Evolutionary conservation across 495 filamentous ascomycete species (phyloP).

Genomic region (Penicillium pulvis): DNA sequence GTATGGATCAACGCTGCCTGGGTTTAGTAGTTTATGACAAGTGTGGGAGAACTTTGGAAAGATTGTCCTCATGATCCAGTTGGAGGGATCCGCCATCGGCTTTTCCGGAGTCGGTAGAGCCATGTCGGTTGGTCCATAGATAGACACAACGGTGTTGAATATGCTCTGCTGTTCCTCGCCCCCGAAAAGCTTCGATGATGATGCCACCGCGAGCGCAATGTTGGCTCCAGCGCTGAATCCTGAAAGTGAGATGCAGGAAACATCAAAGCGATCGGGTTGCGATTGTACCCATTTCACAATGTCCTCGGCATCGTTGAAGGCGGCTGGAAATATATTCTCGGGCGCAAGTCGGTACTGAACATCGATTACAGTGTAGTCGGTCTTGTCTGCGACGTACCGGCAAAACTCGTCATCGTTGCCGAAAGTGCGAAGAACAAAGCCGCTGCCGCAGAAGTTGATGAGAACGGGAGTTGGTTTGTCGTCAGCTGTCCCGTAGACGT

Average conservation of each 20-base stretch:
- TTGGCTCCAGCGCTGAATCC: conserved; percentile 51
- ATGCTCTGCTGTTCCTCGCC: conserved; percentile 15
- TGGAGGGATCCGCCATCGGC: conserved; percentile 25
- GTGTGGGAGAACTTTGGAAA: conserved; percentile 32
- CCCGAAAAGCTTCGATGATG: conserved; percentile 31
- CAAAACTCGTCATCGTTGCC: conserved; percentile 46
- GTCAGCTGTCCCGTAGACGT: conserved; percentile 42
- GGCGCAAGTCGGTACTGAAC: conserved; percentile 80
- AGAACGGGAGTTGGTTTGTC: conserved; percentile 37
- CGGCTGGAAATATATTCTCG: conserved; percentile 73
- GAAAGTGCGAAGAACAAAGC: conserved; percentile 41
- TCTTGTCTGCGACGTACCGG: conserved; percentile 34
- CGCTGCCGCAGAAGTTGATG: conserved; percentile 48
- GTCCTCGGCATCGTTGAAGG: conserved; percentile 67
- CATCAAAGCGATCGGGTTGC: conserved; percentile 36
- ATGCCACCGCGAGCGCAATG: conserved; percentile 39
- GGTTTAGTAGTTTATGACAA: conserved; percentile 32
- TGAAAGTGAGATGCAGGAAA: conserved; percentile 38
- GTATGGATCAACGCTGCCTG: conserved; percentile 23
- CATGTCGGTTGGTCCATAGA: conserved; percentile 44
- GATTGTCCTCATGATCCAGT: conserved; percentile 30
- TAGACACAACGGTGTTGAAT: conserved; percentile 40
- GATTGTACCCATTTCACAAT: conserved; percentile 38
- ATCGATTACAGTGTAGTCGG: conserved; percentile 46
- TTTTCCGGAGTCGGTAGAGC: conserved; percentile 27